These are phyloP conservation scores for Leishmania tarentolae DNA, from an alignment of 208 protist species.

Conservation along the genomic window DNA sequence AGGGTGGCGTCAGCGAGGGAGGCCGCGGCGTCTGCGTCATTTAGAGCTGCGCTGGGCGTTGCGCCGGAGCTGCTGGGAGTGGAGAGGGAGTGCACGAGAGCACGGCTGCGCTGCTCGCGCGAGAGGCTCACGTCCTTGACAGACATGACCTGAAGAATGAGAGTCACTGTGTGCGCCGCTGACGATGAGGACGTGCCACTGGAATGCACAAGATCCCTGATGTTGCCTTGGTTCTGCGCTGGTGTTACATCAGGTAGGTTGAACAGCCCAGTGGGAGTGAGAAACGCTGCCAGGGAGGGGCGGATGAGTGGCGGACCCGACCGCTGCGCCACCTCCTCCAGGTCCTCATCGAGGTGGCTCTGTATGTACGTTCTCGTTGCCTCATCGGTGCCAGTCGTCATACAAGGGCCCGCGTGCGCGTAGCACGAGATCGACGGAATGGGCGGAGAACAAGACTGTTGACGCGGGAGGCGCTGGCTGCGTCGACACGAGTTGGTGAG, in stretches of 20 bases:
- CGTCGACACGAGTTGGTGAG: not conserved
- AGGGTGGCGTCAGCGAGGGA: constrained; percentile 37
- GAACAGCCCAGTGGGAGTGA: constrained; percentile 15
- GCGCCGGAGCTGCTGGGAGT: not conserved
- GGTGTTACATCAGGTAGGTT: not conserved
- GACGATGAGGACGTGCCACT: not conserved
- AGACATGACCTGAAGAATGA: constrained; percentile 64
- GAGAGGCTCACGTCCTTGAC: constrained; percentile 65
- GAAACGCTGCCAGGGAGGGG: constrained; percentile 24
- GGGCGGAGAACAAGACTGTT: not conserved
- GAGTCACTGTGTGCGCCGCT: constrained; percentile 1
- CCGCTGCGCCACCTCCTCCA: constrained; percentile 45
- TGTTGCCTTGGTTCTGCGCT: not conserved
- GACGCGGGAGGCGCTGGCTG: not conserved
- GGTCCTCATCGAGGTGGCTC: constrained; percentile 48
- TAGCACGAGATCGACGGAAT: not conserved
- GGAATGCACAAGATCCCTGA: not conserved
- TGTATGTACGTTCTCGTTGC: constrained; percentile 39
- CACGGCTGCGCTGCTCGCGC: constrained; percentile 50
- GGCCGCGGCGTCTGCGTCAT: not conserved
- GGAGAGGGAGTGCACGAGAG: constrained; percentile 25
- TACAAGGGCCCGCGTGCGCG: not conserved
- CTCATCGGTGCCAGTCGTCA: constrained; percentile 17
- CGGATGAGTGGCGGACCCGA: constrained; percentile 15
- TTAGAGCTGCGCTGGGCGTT: constrained; percentile 3